Evolutionary conservation across 495 filamentous ascomycete species (phyloP), one percentile per base, ranked within the genome.

Genomic region (Penicillium psychrofluorescens): DNA sequence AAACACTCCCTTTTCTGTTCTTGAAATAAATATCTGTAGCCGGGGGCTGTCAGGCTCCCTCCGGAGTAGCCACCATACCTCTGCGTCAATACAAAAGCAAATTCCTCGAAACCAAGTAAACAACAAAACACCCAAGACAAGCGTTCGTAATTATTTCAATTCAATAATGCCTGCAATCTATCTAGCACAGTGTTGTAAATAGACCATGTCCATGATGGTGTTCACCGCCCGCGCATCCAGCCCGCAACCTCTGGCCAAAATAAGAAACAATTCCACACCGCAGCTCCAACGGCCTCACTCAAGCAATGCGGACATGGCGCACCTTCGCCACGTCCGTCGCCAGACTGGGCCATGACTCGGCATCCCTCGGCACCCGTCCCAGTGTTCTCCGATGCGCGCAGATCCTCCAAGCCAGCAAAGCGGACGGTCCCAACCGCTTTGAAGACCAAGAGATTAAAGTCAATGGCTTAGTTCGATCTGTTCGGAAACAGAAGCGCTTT

Each of bases 401-500:
- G 40, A 55, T 71, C 43, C 65, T 71, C 38, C 54, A 63, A 40
- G 49, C 50, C 8, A 61, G 58, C 46, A 51, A 51, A 41, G 46
- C 50, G 29, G 51, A 55, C 29, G 51, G 50, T 14, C 41, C 59
- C 13, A 59, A 56, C 44, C 56, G 42, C 15, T 49, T 66, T 32
- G 66, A 71, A 42, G 61, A 66, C 46, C 53, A 67, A 48, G 58
- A 71, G 41, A 55, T 86, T 38, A 79, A 68, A 36, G 69, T 95
- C 46, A 74, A 86, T 56, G 92, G 91, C 30, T 90, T 83, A 63
- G 71, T 97, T 47, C 80, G 87, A 38, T 88, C 88, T 11, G 80
- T 96, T 44, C 79, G 94, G 44, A 84, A 86, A 54, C 90, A 94
- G 68, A 95, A 95, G 66, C 72, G 72, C 35, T 70, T 80, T 47